These are phyloP conservation scores for Starmerella bombicola DNA, from an alignment of 805 yeast species.

Conservation along the genomic window DNA sequence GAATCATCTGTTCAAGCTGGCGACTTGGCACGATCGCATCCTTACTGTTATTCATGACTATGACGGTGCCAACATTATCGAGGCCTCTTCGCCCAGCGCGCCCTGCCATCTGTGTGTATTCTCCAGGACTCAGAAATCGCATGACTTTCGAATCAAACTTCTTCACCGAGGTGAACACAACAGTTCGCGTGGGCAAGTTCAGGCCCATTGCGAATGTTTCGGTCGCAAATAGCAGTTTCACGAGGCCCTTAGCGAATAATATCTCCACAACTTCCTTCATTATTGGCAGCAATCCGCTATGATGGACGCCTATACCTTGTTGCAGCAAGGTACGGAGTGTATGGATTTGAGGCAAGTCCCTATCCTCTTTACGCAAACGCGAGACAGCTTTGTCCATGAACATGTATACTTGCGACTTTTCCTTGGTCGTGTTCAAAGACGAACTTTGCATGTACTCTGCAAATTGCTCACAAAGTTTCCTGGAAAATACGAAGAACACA, in stretches of 20 bases:
- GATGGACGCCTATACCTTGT: slow-evolving; percentile 92
- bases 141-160: slow-evolving; percentile 84
- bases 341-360: slow-evolving; percentile 83
- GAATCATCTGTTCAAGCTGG: slow-evolving; percentile 63
- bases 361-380: slow-evolving; percentile 78
- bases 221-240: slow-evolving; percentile 88
- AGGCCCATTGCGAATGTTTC: slow-evolving; percentile 99
- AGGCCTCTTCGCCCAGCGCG: slow-evolving; percentile 97
- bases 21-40: slow-evolving; percentile 27
- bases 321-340: slow-evolving; percentile 69
- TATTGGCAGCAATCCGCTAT: slow-evolving; percentile 85
- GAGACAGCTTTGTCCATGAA: slow-evolving; percentile 82
- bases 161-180: slow-evolving; percentile 69
- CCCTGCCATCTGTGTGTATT: slow-evolving; percentile 98
- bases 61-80: slow-evolving; percentile 87
- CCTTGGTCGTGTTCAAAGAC: slow-evolving; percentile 72
- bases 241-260: slow-evolving; percentile 69
- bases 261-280: slow-evolving; percentile 91
- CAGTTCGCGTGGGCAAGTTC: slow-evolving; percentile 92
- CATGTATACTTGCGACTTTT: slow-evolving; percentile 84
- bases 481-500: slow-evolving; percentile 85
- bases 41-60: slow-evolving; percentile 53
- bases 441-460: slow-evolving; percentile 64
- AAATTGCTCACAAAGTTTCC: slow-evolving; percentile 85
- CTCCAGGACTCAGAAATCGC: slow-evolving; percentile 82